These are phyloP conservation scores for Grigorovia jiainica DNA, from an alignment of 805 yeast species.

Conservation along the genomic window DNA sequence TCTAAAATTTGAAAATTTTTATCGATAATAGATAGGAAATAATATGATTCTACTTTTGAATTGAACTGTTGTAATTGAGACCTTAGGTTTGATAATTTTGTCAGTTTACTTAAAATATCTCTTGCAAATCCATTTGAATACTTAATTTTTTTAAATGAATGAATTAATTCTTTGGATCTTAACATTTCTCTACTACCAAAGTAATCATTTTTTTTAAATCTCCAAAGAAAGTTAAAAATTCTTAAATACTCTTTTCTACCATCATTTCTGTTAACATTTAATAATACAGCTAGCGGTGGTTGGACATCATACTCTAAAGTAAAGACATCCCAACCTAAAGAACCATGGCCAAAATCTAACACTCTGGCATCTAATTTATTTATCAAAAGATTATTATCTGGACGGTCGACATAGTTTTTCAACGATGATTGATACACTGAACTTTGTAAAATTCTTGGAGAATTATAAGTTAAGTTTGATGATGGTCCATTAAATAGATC, in stretches of 20 bases:
- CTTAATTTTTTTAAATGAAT: conserved; percentile 19
- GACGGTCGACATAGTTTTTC: conserved; percentile 29
- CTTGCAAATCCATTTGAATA: conserved; percentile 19
- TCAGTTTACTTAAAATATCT: conserved; percentile 22
- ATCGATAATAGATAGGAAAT: conserved; percentile 27
- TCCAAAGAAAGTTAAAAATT: conserved; percentile 81
- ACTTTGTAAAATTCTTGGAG: conserved; percentile 55
- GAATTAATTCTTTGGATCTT: conserved; percentile 26
- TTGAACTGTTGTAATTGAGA: conserved; percentile 29
- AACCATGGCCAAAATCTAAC: conserved; percentile 61
- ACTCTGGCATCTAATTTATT: conserved; percentile 73
- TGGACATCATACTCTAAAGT: conserved; percentile 65
- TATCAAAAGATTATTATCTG: conserved; percentile 32
- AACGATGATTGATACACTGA: conserved; percentile 51
- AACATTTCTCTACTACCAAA: conserved; percentile 44
- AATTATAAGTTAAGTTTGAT: conserved; percentile 48
- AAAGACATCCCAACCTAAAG: conserved; percentile 86
- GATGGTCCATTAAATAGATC: conserved; percentile 52
- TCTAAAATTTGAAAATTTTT: conserved; percentile 24
- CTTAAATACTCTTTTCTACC: conserved; percentile 55
- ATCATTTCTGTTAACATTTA: conserved; percentile 39
- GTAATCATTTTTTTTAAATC: conserved; percentile 52
- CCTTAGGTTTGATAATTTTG: conserved; percentile 24
- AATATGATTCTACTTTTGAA: conserved; percentile 25
- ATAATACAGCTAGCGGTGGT: conserved; percentile 44